Conservation (phyloP, 2,329 filamentous ascomycete species). For the Colletotrichum sp. region DNA sequence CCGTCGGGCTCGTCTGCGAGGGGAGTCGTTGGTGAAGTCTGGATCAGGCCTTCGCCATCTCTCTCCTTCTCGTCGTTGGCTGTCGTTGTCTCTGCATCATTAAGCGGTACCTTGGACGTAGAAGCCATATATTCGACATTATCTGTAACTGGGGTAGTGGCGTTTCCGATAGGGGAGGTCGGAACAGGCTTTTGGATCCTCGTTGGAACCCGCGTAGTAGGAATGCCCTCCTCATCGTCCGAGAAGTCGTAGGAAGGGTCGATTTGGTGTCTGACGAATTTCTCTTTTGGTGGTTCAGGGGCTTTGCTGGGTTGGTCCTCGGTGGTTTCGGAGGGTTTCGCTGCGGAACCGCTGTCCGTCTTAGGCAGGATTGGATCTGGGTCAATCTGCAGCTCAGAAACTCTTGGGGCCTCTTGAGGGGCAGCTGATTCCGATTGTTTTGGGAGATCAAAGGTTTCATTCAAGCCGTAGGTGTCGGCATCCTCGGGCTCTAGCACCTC, state of each 20-base stretch:
- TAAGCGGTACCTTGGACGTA: neutral
- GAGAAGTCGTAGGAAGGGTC: conserved; percentile 25
- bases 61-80: neutral
- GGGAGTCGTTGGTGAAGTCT: neutral
- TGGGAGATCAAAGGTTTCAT: neutral
- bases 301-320: neutral
- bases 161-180: neutral
- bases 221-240: conserved; percentile 24
- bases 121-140: neutral
- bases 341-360: neutral
- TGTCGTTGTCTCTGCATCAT: neutral
- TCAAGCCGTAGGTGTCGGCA: neutral
- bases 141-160: neutral
- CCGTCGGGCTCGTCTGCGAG: neutral
- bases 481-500: conserved; percentile 2
- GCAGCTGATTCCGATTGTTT: neutral
- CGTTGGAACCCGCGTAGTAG: neutral
- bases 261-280: conserved; percentile 14
- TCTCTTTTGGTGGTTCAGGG: neutral
- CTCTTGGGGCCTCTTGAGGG: too few species aligned
- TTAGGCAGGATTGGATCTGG: neutral
- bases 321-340: neutral
- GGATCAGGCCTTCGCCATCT: neutral
- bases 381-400: neutral
- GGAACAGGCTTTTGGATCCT: neutral